Evolutionary conservation across 148 eudicot species (phyloP), one percentile per base, ranked within the genome.

Genomic region (Euryodendron excelsum): DNA sequence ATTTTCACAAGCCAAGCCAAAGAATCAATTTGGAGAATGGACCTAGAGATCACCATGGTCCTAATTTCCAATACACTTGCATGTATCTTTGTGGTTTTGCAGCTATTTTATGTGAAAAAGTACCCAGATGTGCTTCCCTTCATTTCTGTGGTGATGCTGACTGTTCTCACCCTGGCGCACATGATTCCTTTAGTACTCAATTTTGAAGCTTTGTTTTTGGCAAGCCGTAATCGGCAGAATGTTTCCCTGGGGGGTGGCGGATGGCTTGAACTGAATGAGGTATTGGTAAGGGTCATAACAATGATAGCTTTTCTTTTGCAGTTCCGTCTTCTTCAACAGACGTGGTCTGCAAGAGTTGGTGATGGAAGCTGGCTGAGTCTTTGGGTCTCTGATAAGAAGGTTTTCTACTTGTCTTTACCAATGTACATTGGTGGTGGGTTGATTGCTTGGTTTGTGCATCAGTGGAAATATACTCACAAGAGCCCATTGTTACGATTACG

Each of bases 251-350:
- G 89, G 55, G 80, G 83, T 66, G 98, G 88, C 48, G 94, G 89
- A 37, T 96, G 99, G 99, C 87, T 96, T 18, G 98, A 93, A 89
- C 85, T 93, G 52, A 91, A 96, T 41, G 98, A 96, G 83, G 94
- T 93, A 27, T 55, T 96, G 59, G 93, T 93, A 27, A 86, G 99
- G 80, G 92, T 92, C 61, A 93, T 96, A 61, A 93, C 91, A 50
- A 96, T 96, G 99, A 47, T 96, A 73, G 99, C 92, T 47, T 96
- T 96, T 82, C 91, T 96, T 71, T 76, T 96, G 27, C 89, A 96
- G 74, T 87, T 87, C 59, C 92, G 94, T 76, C 93, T 96, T 75
- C 91, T 96, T 53, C 98, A 96, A 75, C 67, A 89, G 56, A 80
- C 97, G 7, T 96, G 98, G 98, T 89, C 92, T 66, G 76, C 97